Evolutionary conservation across 2,329 filamentous ascomycete genomes (phyloP), one percentile per base, ranked within the genome.

Genomic region (Leptographium wingfieldii): DNA sequence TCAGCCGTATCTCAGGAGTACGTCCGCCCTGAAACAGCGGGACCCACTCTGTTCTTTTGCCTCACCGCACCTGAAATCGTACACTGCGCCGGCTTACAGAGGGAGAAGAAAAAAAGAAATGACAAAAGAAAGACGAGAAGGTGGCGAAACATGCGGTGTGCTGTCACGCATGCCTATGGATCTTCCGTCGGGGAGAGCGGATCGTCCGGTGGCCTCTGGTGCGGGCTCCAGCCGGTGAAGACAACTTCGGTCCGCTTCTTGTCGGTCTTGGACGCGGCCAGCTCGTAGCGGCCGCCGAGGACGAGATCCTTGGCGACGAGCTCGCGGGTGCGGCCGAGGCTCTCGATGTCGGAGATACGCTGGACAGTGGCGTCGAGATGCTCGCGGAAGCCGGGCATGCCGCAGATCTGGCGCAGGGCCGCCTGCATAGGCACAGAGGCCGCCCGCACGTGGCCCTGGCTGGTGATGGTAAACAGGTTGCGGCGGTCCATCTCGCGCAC

Each of bases 381-480:
- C 64, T 92, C 77, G 29, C 90, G 84, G 71, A 99, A 99, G 6
- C 88, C 88, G 4, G 83, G 80, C 66, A 86, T 73, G 3, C 76
- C 71, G 69, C 91, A 96, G 14, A 99, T 92, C 67, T 92, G 84
- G 60, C 84, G 81, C 73, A 99, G 95, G 0, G 94, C 94, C 56
- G 85, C 84, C 72, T 95, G 90, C 94, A 99, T 99, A 2, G 94
- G 94, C 31, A 99, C 92, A 1, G 87, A 92, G 71, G 95, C 92
- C 1, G 94, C 94, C 55, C 94, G 85, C 9, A 99, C 94, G 70
- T 88, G 87, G 19, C 92, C 90, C 49, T 82, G 80, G 61, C 86
- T 90, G 62, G 95, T 92, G 68, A 99, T 97, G 63, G 89, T 94
- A 74, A 97, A 96, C 61, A 99, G 83, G 70, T 97, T 97, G 62